phyloP scores from a whole-genome alignment of 2,329 filamentous ascomycete genomes.

The Triangularia verruculosa region DNA sequence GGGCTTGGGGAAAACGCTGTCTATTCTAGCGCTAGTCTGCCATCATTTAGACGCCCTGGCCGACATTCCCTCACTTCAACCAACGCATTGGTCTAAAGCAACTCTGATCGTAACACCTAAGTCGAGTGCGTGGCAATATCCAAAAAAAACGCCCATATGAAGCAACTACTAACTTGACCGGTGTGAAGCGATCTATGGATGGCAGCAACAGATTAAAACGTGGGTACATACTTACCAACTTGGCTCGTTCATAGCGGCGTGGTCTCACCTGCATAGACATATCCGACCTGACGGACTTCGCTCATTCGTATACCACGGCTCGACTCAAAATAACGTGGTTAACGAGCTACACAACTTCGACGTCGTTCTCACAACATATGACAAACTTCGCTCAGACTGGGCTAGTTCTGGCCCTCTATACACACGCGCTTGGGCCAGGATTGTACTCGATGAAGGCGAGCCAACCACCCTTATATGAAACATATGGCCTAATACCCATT shows the following conservation, averaged over 20 bases:
- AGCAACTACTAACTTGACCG: slow-evolving; percentile 8
- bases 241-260: too few species aligned
- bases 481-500: too few species aligned
- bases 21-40: slow-evolving; percentile 31
- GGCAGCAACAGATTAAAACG: slow-evolving; percentile 28
- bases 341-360: slow-evolving; percentile 25
- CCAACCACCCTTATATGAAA: neutral
- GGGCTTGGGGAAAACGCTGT: slow-evolving; percentile 37
- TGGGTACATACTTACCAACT: too few species aligned
- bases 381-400: slow-evolving; percentile 31
- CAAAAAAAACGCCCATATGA: neutral
- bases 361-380: slow-evolving; percentile 33
- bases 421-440: slow-evolving; percentile 6
- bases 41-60: slow-evolving; percentile 24
- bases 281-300: slow-evolving; percentile 14
- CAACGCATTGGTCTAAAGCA: slow-evolving; percentile 11
- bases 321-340: slow-evolving; percentile 12
- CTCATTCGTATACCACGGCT: slow-evolving; percentile 24
- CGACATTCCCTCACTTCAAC: slow-evolving; percentile 2
- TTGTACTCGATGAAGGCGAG: slow-evolving; percentile 40
- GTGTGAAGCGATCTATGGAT: slow-evolving; percentile 26
- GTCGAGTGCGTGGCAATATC: slow-evolving; percentile 10
- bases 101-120: slow-evolving; percentile 29
- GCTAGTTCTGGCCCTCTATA: neutral
- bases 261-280: slow-evolving; percentile 20